Conservation (phyloP, 257 asterid species). For the Solanum microdontum region DNA sequence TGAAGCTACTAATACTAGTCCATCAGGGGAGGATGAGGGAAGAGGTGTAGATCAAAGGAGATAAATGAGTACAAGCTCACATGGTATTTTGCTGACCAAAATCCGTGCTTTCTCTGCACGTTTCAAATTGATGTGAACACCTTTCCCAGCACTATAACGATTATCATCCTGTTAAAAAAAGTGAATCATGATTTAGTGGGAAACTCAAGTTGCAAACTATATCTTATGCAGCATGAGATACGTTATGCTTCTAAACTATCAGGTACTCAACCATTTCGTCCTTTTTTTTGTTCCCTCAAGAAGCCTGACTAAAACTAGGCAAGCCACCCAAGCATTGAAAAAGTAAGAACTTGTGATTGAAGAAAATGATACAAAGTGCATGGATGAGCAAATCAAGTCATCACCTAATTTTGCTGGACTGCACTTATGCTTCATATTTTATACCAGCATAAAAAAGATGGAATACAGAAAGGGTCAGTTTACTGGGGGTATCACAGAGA, state of each 20-base stretch:
- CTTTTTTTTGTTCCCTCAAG: background rate
- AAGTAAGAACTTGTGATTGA: background rate
- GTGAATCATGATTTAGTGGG: conserved; percentile 4
- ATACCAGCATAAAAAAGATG: background rate
- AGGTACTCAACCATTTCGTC: background rate
- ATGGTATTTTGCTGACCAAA: conserved; percentile 54
- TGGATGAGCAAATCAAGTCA: background rate
- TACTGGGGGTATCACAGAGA: background rate
- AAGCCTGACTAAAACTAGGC: background rate
- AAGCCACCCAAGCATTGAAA: background rate
- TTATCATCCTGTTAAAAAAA: conserved; percentile 50
- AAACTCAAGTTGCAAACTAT: background rate
- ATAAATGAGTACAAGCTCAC: conserved; percentile 29
- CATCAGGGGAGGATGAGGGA: background rate
- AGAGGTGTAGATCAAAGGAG: background rate
- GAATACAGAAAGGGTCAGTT: background rate
- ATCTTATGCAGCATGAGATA: background rate
- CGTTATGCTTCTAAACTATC: background rate
- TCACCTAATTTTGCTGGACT: background rate
- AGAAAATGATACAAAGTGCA: background rate
- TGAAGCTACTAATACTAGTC: background rate
- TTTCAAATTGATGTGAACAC: conserved; percentile 71
- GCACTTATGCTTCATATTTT: background rate
- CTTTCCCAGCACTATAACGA: conserved; percentile 75
- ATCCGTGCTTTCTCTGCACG: conserved; percentile 77